These are phyloP conservation scores for Candida taoyuanica DNA, from an alignment of 805 yeast genomes.

Conservation along the genomic window DNA sequence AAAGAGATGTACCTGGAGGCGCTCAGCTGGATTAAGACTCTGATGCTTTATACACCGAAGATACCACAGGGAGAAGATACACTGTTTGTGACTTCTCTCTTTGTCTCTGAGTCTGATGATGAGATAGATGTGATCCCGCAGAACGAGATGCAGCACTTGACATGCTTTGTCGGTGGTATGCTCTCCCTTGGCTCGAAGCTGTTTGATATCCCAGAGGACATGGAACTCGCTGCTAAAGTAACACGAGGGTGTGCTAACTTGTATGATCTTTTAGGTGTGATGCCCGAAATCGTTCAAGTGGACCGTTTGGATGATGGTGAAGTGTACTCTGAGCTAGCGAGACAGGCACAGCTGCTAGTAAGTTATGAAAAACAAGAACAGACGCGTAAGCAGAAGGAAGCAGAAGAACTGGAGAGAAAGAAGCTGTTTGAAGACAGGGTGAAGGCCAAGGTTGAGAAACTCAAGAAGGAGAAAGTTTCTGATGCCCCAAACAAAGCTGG, in stretches of 20 bases:
- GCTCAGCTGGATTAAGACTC: constrained; percentile 33
- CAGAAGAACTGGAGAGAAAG: no score
- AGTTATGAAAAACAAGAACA: neutral
- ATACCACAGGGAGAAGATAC: constrained; percentile 37
- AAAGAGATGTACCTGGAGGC: constrained; percentile 34
- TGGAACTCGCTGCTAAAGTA: constrained; percentile 38
- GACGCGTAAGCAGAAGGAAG: no score
- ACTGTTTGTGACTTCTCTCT: constrained; percentile 26
- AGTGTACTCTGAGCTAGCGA: constrained; percentile 18
- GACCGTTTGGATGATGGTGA: constrained; percentile 21
- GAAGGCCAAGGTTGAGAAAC: neutral
- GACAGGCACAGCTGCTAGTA: constrained; percentile 3
- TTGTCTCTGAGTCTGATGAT: constrained; percentile 23
- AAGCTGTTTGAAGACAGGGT: neutral
- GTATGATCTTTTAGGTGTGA: constrained; percentile 35
- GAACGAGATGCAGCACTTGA: constrained; percentile 41
- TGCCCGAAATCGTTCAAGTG: constrained; percentile 39
- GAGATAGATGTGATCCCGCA: constrained; percentile 21
- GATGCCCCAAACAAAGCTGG: neutral
- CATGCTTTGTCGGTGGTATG: constrained; percentile 54
- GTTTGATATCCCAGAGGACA: constrained; percentile 32
- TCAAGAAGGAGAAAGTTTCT: neutral
- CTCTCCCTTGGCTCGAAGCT: constrained; percentile 43
- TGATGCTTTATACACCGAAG: constrained; percentile 42
- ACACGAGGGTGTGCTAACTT: constrained; percentile 47